Evolutionary conservation across 129 eudicot species (phyloP).

Genomic region (Chrysanthemum makinoi): DNA sequence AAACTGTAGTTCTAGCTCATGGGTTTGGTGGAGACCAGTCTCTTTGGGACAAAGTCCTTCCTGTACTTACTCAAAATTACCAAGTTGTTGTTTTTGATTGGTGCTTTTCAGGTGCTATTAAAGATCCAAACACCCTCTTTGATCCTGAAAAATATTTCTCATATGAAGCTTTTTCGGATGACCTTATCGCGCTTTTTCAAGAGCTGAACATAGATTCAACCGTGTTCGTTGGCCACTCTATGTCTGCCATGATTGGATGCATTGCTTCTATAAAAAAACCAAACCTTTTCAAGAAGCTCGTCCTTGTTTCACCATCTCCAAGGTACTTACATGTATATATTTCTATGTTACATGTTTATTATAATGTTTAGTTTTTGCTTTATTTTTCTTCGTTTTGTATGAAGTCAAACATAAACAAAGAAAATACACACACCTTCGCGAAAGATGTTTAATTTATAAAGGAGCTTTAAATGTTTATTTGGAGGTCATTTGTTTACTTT

Average conservation of each 20-base stretch:
- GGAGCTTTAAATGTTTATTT: too few relatives aligned
- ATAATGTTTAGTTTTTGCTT: too few relatives aligned
- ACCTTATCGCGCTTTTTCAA: constrained; percentile 55
- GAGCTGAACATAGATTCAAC: constrained; percentile 58
- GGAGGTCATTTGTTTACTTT: too few relatives aligned
- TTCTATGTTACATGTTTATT: too few relatives aligned
- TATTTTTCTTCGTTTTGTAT: too few relatives aligned
- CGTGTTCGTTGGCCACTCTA: constrained; percentile 79
- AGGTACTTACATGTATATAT: constrained; percentile 37
- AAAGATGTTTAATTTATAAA: too few relatives aligned
- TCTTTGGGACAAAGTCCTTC: constrained; percentile 71
- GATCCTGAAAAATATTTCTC: constrained; percentile 45
- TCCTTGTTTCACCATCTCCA: constrained; percentile 81
- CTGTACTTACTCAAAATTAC: constrained; percentile 35
- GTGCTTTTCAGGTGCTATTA: constrained; percentile 73
- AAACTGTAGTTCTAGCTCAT: constrained; percentile 69
- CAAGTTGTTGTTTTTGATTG: constrained; percentile 70
- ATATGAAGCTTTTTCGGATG: constrained; percentile 71
- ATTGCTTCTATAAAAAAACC: constrained; percentile 87
- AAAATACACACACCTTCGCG: too few relatives aligned
- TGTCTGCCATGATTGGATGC: constrained; percentile 96
- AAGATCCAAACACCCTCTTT: constrained; percentile 53
- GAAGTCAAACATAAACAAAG: too few relatives aligned
- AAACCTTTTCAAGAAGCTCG: constrained; percentile 61
- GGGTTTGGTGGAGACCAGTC: constrained; percentile 89